Percentiles rank a stretch among this genome's conserved stretches.
Evolutionary conservation across 768 basidiomycete genomes (phyloP).

Genomic region (Hygrophoropsis aurantiaca): DNA sequence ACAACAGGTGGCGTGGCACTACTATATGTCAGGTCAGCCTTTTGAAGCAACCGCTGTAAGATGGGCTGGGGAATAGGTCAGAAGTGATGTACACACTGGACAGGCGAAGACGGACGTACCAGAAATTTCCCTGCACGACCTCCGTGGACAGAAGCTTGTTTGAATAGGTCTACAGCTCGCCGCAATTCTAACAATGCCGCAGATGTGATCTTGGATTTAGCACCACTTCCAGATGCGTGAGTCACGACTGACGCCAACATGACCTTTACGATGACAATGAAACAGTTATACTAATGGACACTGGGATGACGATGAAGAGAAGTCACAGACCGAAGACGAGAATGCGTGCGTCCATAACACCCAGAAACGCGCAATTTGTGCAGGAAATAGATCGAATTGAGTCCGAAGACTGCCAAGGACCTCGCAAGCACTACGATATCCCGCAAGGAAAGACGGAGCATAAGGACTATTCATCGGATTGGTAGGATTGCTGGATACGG

Average conservation of each 20-base stretch:
- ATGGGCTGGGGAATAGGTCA: too few species aligned
- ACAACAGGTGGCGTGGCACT: constrained; percentile 45
- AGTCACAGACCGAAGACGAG: constrained; percentile 53
- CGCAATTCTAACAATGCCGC: constrained; percentile 67
- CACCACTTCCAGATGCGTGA: constrained; percentile 45
- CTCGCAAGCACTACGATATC: constrained; percentile 65
- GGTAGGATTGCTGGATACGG: constrained; percentile 58
- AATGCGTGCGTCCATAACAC: constrained; percentile 74
- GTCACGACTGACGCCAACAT: constrained; percentile 80
- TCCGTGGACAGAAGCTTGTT: constrained; percentile 57
- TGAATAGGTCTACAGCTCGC: constrained; percentile 62
- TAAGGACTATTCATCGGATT: constrained; percentile 72
- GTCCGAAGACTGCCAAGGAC: constrained; percentile 48
- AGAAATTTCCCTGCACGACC: constrained; percentile 72
- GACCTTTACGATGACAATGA: constrained; percentile 42
- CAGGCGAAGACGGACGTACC: constrained; percentile 46
- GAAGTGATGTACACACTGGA: too few species aligned
- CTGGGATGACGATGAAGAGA: neutral
- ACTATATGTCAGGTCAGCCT: constrained; percentile 55
- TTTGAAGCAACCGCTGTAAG: constrained; percentile 55
- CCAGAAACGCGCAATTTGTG: constrained; percentile 66
- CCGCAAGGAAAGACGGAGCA: constrained; percentile 66
- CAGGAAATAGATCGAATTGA: constrained; percentile 52
- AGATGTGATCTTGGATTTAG: constrained; percentile 63
- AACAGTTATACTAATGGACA: constrained; percentile 1